Conservation (phyloP, 805 yeast species). For the Candida saitoana region DNA sequence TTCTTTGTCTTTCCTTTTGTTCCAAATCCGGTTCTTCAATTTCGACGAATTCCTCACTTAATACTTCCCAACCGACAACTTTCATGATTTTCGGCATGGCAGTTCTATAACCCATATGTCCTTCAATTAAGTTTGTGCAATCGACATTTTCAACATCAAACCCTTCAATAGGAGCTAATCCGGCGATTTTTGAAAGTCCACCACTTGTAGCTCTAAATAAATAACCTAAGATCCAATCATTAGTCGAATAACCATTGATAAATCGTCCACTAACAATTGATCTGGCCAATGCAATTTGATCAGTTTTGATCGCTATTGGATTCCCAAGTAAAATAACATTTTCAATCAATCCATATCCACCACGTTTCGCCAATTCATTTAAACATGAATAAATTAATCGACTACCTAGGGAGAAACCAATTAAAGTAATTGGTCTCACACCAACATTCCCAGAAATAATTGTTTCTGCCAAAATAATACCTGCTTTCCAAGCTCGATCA, state of each 20-base stretch:
- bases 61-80: constrained; percentile 69
- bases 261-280: constrained; percentile 87
- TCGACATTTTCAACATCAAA: constrained; percentile 69
- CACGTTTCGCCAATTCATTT: constrained; percentile 75
- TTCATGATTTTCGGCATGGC: constrained; percentile 82
- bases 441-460: constrained; percentile 84
- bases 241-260: constrained; percentile 84
- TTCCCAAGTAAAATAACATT: constrained; percentile 85
- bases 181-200: constrained; percentile 87
- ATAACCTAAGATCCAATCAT: constrained; percentile 96
- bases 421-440: constrained; percentile 83
- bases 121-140: constrained; percentile 82
- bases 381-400: constrained; percentile 88
- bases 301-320: constrained; percentile 75
- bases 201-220: constrained; percentile 94
- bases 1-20: constrained; percentile 74
- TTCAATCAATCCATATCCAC: constrained; percentile 85
- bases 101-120: constrained; percentile 96
- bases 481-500: constrained; percentile 97
- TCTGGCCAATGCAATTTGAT: constrained; percentile 72
- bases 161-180: constrained; percentile 69
- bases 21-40: constrained; percentile 96
- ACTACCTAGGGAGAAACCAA: constrained; percentile 93
- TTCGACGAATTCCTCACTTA: constrained; percentile 89
- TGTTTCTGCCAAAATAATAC: constrained; percentile 86